These are phyloP conservation scores for Austroboletus niveus DNA, from an alignment of 1,284 basidiomycete species.

Conservation along the genomic window DNA sequence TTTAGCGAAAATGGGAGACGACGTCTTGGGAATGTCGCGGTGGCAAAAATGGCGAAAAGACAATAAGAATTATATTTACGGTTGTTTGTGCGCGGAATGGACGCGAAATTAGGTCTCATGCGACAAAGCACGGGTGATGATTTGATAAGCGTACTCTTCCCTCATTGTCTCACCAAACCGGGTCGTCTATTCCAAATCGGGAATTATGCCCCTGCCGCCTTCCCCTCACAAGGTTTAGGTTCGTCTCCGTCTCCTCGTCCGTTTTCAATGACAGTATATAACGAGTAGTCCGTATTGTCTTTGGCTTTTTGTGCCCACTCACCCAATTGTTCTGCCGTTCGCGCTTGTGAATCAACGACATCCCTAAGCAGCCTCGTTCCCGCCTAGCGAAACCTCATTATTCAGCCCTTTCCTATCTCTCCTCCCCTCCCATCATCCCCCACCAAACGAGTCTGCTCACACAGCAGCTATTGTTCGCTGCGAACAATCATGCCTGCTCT, in stretches of 20 bases:
- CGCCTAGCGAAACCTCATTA: conserved; percentile 44
- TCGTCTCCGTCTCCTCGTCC: conserved; percentile 21
- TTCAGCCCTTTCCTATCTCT: conserved; percentile 34
- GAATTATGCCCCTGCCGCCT: conserved; percentile 20
- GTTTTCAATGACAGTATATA: conserved; percentile 53
- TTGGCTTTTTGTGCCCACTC: conserved; percentile 56
- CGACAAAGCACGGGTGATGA: conserved; percentile 25
- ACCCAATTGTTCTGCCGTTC: conserved; percentile 59
- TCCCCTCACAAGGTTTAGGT: conserved; percentile 29
- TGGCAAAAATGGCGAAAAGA: conserved; percentile 35
- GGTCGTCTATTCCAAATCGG: conserved; percentile 21
- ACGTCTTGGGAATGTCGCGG: conserved; percentile 33
- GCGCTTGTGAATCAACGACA: conserved; percentile 46
- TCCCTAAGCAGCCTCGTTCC: conserved; percentile 36
- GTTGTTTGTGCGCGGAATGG: conserved; percentile 44
- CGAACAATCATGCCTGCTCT: conserved; percentile 67
- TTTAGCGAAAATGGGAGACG: conserved; percentile 27
- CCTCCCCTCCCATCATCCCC: conserved; percentile 28
- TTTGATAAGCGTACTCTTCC: conserved; percentile 32
- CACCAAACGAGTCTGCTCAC: conserved; percentile 35
- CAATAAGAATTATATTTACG: conserved; percentile 44
- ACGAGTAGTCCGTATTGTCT: conserved; percentile 55
- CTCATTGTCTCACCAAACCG: conserved; percentile 36
- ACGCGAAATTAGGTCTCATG: conserved; percentile 40
- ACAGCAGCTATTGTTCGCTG: conserved; percentile 29